Evolutionary conservation across 306 rosid species (phyloP).

Genomic region (Corylus heterophylla): DNA sequence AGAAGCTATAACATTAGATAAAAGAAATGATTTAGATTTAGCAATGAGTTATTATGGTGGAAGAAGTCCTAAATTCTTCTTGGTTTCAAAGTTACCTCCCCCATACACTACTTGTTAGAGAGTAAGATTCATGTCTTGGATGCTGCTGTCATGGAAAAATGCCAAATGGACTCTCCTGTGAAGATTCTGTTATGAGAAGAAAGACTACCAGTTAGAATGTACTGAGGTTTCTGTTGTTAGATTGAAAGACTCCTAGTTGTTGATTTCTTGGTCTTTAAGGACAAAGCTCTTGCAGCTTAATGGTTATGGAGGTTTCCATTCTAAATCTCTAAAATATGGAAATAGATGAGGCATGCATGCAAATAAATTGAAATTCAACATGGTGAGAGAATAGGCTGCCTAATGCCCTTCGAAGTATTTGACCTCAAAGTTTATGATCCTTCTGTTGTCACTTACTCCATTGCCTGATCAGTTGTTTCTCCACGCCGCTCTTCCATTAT

Average conservation of each 20-base stretch:
- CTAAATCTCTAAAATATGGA: background rate
- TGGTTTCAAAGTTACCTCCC: background rate
- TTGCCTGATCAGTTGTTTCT: constrained; percentile 1
- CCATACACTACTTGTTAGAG: background rate
- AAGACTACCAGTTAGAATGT: background rate
- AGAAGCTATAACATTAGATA: too few relatives aligned
- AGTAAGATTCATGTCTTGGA: background rate
- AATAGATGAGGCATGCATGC: background rate
- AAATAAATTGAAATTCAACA: background rate
- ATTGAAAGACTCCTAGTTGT: background rate
- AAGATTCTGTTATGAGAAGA: background rate
- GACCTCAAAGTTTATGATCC: background rate
- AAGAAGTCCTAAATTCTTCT: too few relatives aligned
- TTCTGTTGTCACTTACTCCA: background rate
- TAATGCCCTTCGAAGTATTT: background rate
- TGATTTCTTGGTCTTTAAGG: background rate
- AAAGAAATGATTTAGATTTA: too few relatives aligned
- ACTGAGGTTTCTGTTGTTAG: background rate
- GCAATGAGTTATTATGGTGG: background rate
- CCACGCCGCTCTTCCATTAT: background rate
- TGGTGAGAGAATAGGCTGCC: background rate
- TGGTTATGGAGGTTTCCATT: background rate
- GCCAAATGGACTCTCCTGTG: background rate
- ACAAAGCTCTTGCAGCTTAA: background rate
- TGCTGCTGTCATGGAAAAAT: background rate